These are phyloP conservation scores for Moesziomyces parantarcticus DNA, from an alignment of 1,284 basidiomycete genomes.

Conservation along the genomic window DNA sequence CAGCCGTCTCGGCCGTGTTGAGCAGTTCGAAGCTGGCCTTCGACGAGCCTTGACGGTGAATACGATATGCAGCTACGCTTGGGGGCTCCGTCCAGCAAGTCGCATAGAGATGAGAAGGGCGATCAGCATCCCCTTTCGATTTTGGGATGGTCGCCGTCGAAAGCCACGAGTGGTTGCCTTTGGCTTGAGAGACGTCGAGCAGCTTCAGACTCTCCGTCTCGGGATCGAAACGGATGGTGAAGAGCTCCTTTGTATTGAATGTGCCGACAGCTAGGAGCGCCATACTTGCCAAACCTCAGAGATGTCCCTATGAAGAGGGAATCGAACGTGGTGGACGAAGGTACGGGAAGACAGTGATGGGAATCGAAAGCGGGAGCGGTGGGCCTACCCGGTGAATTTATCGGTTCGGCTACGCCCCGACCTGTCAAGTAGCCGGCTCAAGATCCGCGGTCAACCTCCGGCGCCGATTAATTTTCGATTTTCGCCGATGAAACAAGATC, in stretches of 20 bases:
- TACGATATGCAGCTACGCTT: conserved; percentile 48
- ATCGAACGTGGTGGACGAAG: neutral
- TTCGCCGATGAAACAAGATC: too few species aligned
- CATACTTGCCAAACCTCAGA: conserved; percentile 10
- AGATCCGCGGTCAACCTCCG: conserved; percentile 26
- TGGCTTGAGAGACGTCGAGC: conserved; percentile 30
- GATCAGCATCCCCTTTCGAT: neutral
- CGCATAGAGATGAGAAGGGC: conserved; percentile 41
- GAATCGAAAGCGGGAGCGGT: too few species aligned
- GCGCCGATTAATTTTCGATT: neutral
- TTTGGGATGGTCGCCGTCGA: conserved; percentile 32
- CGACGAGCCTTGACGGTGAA: conserved; percentile 10
- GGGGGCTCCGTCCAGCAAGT: conserved; percentile 54
- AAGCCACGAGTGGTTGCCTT: conserved; percentile 55
- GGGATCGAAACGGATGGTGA: conserved; percentile 37
- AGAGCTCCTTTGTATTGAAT: conserved; percentile 53
- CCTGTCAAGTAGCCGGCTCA: conserved; percentile 14
- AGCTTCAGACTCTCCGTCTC: conserved; percentile 32
- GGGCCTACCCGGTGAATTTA: conserved; percentile 8
- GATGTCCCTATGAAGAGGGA: neutral
- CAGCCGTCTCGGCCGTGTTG: conserved; percentile 48
- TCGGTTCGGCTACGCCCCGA: conserved; percentile 9
- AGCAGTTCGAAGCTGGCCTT: conserved; percentile 32
- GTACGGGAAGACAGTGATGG: neutral
- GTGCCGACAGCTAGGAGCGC: conserved; percentile 46